Conservation (phyloP, 805 yeast species). For the Ogataea kodamae region DNA sequence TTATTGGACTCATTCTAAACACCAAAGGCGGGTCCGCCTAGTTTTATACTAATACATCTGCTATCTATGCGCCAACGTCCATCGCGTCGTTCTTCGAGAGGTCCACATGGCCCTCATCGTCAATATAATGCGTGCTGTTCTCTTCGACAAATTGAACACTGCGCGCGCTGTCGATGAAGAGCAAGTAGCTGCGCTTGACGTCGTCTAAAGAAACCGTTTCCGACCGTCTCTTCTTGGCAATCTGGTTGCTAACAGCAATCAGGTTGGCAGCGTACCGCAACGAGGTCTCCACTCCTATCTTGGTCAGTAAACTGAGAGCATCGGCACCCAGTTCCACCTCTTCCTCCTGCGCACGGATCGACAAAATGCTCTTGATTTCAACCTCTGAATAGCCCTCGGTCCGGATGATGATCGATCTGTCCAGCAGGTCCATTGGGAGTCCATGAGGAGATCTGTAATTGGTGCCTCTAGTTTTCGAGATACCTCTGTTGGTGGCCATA, state of each 20-base stretch:
- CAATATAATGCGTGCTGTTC: slow-evolving; percentile 55
- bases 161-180: slow-evolving; percentile 84
- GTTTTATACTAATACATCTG: no score
- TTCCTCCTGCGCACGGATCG: slow-evolving; percentile 79
- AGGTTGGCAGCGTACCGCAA: slow-evolving; percentile 90
- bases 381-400: slow-evolving; percentile 84
- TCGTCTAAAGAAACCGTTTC: slow-evolving; percentile 64
- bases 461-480: slow-evolving; percentile 88
- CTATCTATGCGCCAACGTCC: slow-evolving; percentile 30
- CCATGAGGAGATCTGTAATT: slow-evolving; percentile 93
- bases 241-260: slow-evolving; percentile 83
- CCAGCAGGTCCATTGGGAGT: slow-evolving; percentile 90
- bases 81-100: slow-evolving; percentile 42
- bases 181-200: slow-evolving; percentile 74
- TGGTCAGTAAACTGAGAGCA: slow-evolving; percentile 74
- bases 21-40: no score
- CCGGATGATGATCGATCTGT: slow-evolving; percentile 85
- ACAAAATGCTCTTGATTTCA: slow-evolving; percentile 78
- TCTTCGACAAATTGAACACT: slow-evolving; percentile 67
- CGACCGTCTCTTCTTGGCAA: slow-evolving; percentile 71
- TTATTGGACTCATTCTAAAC: slow-evolving; percentile 86
- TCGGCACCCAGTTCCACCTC: slow-evolving; percentile 57
- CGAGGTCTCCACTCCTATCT: slow-evolving; percentile 71
- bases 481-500: slow-evolving; percentile 92
- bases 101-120: slow-evolving; percentile 71